Conservation (phyloP, 768 basidiomycete species). For the Russula griseocarnosa region DNA sequence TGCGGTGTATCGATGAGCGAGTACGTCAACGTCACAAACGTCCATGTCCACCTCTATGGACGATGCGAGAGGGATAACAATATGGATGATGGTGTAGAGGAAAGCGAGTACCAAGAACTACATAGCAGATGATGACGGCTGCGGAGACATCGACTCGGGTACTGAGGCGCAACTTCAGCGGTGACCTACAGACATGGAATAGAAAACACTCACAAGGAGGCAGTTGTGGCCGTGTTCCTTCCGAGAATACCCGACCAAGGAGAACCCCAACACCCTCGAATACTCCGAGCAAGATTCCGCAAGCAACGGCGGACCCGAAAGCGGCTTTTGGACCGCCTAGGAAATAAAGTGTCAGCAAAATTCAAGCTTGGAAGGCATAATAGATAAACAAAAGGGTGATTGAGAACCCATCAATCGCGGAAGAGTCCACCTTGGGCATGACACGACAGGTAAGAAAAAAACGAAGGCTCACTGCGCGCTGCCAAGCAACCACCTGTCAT, state of each 20-base stretch:
- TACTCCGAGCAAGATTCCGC: constrained; percentile 92
- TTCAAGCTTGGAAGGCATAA: neutral
- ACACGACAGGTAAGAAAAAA: constrained; percentile 6
- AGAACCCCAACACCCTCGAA: constrained; percentile 95
- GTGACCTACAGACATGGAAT: neutral
- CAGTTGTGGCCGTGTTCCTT: constrained; percentile 73
- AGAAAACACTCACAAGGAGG: constrained; percentile 58
- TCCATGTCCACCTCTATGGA: neutral
- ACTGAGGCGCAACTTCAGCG: constrained; percentile 5
- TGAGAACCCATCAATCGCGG: neutral
- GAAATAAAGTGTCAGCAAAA: constrained; percentile 3
- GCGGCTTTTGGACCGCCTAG: constrained; percentile 90
- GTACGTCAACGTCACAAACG: constrained; percentile 2
- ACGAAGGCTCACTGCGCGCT: constrained; percentile 69
- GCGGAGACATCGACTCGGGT: constrained; percentile 26
- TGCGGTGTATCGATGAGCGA: neutral
- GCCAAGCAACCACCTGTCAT: constrained; percentile 97
- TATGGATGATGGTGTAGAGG: neutral
- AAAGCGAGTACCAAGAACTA: constrained; percentile 4
- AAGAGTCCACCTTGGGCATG: neutral
- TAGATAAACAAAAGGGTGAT: neutral
- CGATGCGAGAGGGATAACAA: neutral
- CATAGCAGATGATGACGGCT: constrained; percentile 20
- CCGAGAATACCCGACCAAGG: constrained; percentile 82
- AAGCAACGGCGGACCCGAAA: constrained; percentile 88